Percentiles rank a stretch among this genome's conserved stretches.
These are phyloP conservation scores for Mycena belliarum DNA, from an alignment of 768 basidiomycete species.

Conservation along the genomic window DNA sequence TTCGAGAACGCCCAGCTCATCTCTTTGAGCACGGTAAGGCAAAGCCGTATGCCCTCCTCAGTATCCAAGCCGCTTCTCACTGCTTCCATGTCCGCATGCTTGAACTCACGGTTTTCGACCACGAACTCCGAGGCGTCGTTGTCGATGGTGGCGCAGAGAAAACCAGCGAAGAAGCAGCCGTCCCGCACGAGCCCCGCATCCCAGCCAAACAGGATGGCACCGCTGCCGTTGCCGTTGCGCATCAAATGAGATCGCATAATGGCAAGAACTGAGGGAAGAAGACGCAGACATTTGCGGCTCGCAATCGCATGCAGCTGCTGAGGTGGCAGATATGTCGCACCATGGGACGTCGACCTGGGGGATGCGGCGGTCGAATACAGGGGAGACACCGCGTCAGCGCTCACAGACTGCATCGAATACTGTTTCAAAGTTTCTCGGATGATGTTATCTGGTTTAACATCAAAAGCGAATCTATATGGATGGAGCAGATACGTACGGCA, in stretches of 20 bases:
- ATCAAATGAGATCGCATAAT: constrained; percentile 54
- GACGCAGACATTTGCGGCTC: constrained; percentile 48
- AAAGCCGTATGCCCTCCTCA: constrained; percentile 54
- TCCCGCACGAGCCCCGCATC: constrained; percentile 87
- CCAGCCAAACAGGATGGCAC: constrained; percentile 67
- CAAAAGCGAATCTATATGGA: constrained; percentile 3
- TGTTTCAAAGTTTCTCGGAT: constrained; percentile 83
- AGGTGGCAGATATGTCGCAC: constrained; percentile 49
- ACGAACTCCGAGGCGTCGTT: constrained; percentile 37
- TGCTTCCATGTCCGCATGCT: constrained; percentile 33
- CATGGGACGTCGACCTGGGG: constrained; percentile 47
- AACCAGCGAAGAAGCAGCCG: constrained; percentile 86
- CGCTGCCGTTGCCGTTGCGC: constrained; percentile 28
- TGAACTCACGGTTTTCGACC: constrained; percentile 35
- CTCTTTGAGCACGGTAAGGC: constrained; percentile 73
- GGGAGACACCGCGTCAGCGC: constrained; percentile 28
- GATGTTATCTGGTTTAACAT: constrained; percentile 61
- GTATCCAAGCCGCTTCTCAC: constrained; percentile 29
- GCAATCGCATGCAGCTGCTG: constrained; percentile 51
- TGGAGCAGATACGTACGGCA: constrained; percentile 58
- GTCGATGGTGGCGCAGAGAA: constrained; percentile 69
- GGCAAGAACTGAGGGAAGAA: constrained; percentile 51
- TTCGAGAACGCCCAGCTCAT: constrained; percentile 84
- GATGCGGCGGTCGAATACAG: constrained; percentile 48
- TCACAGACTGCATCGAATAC: constrained; percentile 34